Percentiles rank a stretch among this genome's conserved stretches.
These are phyloP conservation scores for Lipomyces yamanashiensis DNA, from an alignment of 805 yeast species.

Conservation along the genomic window DNA sequence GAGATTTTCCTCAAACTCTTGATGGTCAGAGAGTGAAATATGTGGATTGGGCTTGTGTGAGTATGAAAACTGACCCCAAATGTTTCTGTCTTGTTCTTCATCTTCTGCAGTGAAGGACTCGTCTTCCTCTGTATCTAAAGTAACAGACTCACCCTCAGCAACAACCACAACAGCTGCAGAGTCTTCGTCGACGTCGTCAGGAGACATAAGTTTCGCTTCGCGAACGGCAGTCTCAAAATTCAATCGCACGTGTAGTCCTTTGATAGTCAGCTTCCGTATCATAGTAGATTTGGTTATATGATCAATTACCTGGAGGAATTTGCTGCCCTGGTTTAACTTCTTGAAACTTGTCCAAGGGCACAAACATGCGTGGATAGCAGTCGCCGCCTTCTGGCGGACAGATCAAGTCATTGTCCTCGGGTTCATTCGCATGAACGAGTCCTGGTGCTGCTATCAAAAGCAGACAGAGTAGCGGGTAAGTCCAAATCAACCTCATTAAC, in stretches of 20 bases:
- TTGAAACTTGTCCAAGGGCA: conserved; percentile 72
- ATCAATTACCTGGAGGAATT: conserved; percentile 58
- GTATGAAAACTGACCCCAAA: conserved; percentile 20
- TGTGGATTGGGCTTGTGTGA: conserved; percentile 36
- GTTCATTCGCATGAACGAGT: not conserved
- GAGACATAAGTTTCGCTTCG: conserved; percentile 67
- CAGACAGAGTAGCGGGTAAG: not conserved
- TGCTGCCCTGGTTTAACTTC: conserved; percentile 69
- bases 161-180: conserved; percentile 35
- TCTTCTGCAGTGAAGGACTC: conserved; percentile 1
- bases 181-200: conserved; percentile 33
- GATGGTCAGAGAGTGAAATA: conserved; percentile 24
- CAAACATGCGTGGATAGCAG: conserved; percentile 50
- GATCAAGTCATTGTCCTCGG: conserved; percentile 18
- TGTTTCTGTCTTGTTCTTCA: conserved; percentile 10
- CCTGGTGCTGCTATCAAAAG: not conserved
- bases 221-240: conserved; percentile 71
- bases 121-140: not conserved
- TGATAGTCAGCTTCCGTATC: not conserved
- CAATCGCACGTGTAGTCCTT: conserved; percentile 74
- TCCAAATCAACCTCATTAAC: not conserved
- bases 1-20: conserved; percentile 26
- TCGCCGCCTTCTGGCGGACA: conserved; percentile 23
- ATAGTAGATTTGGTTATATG: not conserved
- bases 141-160: conserved; percentile 3